These are phyloP conservation scores for Arachnopeziza araneosa DNA, from an alignment of 2,329 filamentous ascomycete genomes.

Conservation along the genomic window DNA sequence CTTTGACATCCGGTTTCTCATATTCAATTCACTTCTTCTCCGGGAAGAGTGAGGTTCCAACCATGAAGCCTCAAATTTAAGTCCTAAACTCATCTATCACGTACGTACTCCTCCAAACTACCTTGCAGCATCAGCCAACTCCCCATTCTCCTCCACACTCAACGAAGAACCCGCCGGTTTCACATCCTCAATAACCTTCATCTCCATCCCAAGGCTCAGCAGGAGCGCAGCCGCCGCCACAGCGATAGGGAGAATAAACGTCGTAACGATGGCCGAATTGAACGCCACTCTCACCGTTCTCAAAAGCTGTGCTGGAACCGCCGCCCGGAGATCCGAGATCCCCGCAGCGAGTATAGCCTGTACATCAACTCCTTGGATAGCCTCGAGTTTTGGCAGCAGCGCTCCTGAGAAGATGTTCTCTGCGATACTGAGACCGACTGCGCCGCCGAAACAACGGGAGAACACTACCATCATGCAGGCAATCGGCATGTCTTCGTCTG, in stretches of 20 bases:
- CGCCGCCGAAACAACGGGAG: slow-evolving; percentile 26
- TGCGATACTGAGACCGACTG: not conserved
- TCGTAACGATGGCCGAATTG: not conserved
- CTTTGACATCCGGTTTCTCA: too few species aligned
- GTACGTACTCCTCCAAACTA: too few species aligned
- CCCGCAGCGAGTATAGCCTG: not conserved
- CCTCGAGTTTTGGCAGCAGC: not conserved
- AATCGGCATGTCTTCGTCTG: slow-evolving; percentile 44
- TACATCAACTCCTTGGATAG: not conserved
- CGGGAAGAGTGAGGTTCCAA: too few species aligned
- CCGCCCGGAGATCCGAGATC: not conserved
- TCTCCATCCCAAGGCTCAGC: not conserved
- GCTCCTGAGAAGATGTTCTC: not conserved
- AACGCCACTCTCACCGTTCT: not conserved
- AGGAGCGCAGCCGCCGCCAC: not conserved
- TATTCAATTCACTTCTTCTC: too few species aligned
- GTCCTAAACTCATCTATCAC: too few species aligned
- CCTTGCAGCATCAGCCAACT: too few species aligned
- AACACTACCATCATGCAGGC: slow-evolving; percentile 50
- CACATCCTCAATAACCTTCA: not conserved
- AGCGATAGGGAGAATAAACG: not conserved
- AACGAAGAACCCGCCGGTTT: not conserved
- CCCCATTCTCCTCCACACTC: not conserved
- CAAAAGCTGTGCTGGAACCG: not conserved
- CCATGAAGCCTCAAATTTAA: too few species aligned